phyloP scores from a whole-genome alignment of 2,329 filamentous ascomycete genomes.

The Calonectria pseudoturangicola region DNA sequence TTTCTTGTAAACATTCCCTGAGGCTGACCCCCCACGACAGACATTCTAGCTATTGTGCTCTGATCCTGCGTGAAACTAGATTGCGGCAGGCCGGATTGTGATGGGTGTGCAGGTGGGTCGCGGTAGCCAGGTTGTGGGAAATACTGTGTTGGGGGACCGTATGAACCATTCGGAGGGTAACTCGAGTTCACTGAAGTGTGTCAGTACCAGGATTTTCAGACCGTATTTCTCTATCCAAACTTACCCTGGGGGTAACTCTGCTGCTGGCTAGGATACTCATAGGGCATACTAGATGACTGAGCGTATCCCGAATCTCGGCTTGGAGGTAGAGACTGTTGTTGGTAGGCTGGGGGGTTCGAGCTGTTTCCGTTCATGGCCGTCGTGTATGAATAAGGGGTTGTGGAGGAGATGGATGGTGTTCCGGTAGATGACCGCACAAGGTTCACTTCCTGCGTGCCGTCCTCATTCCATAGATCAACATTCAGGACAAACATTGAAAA shows the following conservation, averaged over 20 bases:
- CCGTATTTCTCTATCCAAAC: conserved; percentile 28
- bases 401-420: conserved; percentile 86
- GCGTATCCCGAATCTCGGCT: conserved; percentile 61
- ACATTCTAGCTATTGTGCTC: conserved; percentile 57
- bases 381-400: conserved; percentile 84
- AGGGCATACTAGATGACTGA: conserved; percentile 55
- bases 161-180: conserved; percentile 58
- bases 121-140: conserved; percentile 59
- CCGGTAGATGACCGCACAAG: conserved; percentile 79
- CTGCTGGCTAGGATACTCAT: conserved; percentile 57
- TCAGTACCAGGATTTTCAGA: conserved; percentile 19
- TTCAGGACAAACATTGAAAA: conserved; percentile 73
- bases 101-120: conserved; percentile 54
- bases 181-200: conserved; percentile 48
- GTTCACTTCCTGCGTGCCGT: conserved; percentile 79
- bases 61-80: conserved; percentile 58
- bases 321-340: conserved; percentile 61
- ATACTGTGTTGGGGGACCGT: conserved; percentile 62
- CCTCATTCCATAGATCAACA: conserved; percentile 81
- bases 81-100: conserved; percentile 52
- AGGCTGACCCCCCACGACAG: conserved; percentile 68
- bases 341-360: conserved; percentile 52
- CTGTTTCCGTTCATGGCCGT: conserved; percentile 63
- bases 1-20: conserved; percentile 96
- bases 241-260: conserved; percentile 59